Conservation (phyloP, 495 filamentous ascomycete species). For the Penicillium pulvis region DNA sequence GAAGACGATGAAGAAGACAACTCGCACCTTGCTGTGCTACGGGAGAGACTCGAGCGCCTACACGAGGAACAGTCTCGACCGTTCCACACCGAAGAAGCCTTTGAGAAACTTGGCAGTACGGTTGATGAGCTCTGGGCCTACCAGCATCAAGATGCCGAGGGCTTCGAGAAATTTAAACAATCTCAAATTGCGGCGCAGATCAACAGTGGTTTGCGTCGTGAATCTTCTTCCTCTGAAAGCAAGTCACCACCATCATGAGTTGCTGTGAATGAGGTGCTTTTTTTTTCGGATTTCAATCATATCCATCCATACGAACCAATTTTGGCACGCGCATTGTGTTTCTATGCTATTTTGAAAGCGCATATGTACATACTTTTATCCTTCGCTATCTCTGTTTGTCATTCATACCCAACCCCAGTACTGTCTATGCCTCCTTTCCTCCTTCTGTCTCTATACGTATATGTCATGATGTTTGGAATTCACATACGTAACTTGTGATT, state of each 20-base stretch:
- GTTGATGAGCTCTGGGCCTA: constrained; percentile 54
- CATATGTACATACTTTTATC: constrained; percentile 3
- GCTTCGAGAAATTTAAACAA: constrained; percentile 66
- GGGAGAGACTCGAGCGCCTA: constrained; percentile 64
- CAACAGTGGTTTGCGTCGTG: constrained; percentile 47
- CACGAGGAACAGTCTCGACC: constrained; percentile 58
- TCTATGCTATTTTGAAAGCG: constrained; percentile 3
- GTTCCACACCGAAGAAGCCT: constrained; percentile 56
- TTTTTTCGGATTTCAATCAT: background rate
- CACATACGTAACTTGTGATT: background rate
- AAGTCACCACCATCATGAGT: constrained; percentile 8
- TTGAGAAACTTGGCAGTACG: constrained; percentile 59
- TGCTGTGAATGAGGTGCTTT: background rate
- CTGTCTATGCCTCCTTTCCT: background rate
- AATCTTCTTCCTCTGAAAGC: constrained; percentile 13
- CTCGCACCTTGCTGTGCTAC: constrained; percentile 58
- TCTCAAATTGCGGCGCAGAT: constrained; percentile 66
- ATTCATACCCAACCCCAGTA: constrained; percentile 6
- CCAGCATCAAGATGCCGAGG: constrained; percentile 57
- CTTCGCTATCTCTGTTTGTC: background rate
- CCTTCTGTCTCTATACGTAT: background rate
- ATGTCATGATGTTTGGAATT: background rate
- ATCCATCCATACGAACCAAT: background rate
- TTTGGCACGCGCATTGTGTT: background rate
- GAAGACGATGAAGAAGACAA: constrained; percentile 47